phyloP scores from a whole-genome alignment of 169 alveolate species.

The Eimeria tenella region DNA sequence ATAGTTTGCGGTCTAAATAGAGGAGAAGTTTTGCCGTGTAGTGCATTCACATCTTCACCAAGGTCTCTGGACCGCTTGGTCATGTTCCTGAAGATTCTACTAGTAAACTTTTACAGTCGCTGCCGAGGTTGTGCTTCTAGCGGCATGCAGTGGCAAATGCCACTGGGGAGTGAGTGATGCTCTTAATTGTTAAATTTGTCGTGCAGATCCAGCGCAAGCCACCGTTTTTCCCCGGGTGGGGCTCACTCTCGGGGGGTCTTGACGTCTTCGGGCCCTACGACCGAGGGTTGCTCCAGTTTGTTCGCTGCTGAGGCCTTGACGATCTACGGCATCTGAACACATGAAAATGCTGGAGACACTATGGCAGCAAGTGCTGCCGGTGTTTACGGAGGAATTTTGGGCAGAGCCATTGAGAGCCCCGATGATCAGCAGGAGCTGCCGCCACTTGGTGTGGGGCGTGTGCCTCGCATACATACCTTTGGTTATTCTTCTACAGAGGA shows the following conservation, averaged over 20 bases:
- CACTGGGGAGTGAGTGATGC: too few species aligned
- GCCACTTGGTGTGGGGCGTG: constrained; percentile 70
- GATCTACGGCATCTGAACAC: neutral
- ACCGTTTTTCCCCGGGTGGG: neutral
- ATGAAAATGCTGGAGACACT: constrained; percentile 44
- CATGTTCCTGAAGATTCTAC: too few species aligned
- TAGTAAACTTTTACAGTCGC: too few species aligned
- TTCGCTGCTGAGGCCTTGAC: neutral
- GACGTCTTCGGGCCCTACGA: neutral
- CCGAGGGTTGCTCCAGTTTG: neutral
- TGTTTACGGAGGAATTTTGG: constrained; percentile 70
- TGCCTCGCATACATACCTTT: constrained; percentile 57
- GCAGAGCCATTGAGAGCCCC: constrained; percentile 73
- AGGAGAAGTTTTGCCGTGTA: too few species aligned
- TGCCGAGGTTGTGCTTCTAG: too few species aligned
- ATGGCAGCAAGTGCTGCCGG: constrained; percentile 72
- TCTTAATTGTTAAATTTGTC: neutral
- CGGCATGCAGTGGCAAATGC: too few species aligned
- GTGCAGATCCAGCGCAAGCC: neutral
- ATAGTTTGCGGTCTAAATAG: too few species aligned
- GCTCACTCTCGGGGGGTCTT: neutral
- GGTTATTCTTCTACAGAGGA: constrained; percentile 43
- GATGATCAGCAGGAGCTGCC: constrained; percentile 71
- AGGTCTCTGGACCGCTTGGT: too few species aligned
- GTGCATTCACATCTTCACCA: too few species aligned